A percentile compares a stretch with the other conserved stretches of the same genome.
These are phyloP conservation scores for Euphorbia lathyris DNA, from an alignment of 345 rosid species.

Conservation along the genomic window DNA sequence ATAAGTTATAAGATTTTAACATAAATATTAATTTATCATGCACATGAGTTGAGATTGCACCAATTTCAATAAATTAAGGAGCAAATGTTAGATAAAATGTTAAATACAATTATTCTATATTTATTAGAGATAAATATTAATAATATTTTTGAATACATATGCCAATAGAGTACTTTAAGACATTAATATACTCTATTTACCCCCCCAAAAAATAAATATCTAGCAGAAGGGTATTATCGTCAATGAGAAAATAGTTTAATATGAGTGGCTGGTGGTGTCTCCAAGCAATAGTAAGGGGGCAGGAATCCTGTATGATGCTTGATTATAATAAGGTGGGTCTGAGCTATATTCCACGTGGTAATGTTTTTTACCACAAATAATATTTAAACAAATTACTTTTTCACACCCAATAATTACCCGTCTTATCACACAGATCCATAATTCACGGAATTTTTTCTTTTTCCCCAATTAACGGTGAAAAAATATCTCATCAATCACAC, in stretches of 20 bases:
- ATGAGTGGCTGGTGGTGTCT: constrained; percentile 26
- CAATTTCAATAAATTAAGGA: too few relatives aligned
- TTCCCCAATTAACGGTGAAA: constrained; percentile 26
- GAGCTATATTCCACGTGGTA: constrained; percentile 36
- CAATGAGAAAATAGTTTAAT: background rate
- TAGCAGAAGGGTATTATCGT: constrained; percentile 24
- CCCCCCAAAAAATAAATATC: too few relatives aligned
- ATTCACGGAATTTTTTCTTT: constrained; percentile 27
- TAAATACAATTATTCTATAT: too few relatives aligned
- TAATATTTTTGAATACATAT: too few relatives aligned
- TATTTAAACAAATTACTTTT: background rate
- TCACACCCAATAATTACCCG: constrained; percentile 3
- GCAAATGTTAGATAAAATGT: too few relatives aligned
- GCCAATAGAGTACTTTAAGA: too few relatives aligned
- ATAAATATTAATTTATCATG: too few relatives aligned
- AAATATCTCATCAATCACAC: background rate
- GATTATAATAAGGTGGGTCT: constrained; percentile 9
- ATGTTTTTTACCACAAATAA: constrained; percentile 25
- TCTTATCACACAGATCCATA: constrained; percentile 26
- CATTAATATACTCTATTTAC: too few relatives aligned
- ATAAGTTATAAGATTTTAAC: too few relatives aligned
- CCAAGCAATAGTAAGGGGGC: constrained; percentile 26
- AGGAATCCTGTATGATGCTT: constrained; percentile 11
- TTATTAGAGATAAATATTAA: too few relatives aligned
- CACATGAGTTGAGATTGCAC: too few relatives aligned